Evolutionary conservation across 257 asterid genomes (phyloP).

Genomic region (Voacanga thouarsii): DNA sequence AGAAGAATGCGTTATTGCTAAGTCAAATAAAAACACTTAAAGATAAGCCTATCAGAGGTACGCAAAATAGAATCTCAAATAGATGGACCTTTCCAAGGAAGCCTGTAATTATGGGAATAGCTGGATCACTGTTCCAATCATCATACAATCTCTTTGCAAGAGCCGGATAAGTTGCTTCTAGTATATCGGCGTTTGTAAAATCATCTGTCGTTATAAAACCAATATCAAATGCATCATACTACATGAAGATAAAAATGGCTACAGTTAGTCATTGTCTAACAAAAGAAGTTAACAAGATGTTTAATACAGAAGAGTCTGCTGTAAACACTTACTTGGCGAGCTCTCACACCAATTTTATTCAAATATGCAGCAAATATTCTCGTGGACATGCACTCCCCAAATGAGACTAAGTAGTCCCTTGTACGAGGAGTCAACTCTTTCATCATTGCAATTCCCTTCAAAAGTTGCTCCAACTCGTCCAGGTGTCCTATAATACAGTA

Average conservation of each 20-base stretch:
- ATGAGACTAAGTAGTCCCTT: constrained; percentile 74
- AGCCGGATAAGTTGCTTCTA: constrained; percentile 90
- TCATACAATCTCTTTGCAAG: constrained; percentile 65
- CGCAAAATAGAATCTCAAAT: constrained; percentile 6
- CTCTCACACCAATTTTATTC: constrained; percentile 60
- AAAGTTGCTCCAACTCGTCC: constrained; percentile 66
- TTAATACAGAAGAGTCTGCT: background rate
- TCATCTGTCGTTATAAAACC: constrained; percentile 86
- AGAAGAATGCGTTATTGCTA: background rate
- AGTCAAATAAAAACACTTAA: background rate
- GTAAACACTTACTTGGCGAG: constrained; percentile 59
- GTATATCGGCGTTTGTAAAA: constrained; percentile 80
- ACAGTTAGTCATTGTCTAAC: constrained; percentile 1
- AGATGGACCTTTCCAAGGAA: constrained; percentile 80
- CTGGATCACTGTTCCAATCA: constrained; percentile 71
- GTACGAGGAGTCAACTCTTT: constrained; percentile 83
- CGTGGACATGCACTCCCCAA: constrained; percentile 95
- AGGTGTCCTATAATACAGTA: constrained; percentile 49
- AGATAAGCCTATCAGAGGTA: constrained; percentile 7
- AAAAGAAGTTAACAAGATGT: background rate
- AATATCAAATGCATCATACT: constrained; percentile 87
- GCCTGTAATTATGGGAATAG: constrained; percentile 85
- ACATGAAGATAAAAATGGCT: constrained; percentile 27
- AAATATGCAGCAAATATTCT: constrained; percentile 77
- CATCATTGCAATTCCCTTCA: constrained; percentile 72